Evolutionary conservation across 257 asterid species (phyloP).

Genomic region (Solanum piurae): DNA sequence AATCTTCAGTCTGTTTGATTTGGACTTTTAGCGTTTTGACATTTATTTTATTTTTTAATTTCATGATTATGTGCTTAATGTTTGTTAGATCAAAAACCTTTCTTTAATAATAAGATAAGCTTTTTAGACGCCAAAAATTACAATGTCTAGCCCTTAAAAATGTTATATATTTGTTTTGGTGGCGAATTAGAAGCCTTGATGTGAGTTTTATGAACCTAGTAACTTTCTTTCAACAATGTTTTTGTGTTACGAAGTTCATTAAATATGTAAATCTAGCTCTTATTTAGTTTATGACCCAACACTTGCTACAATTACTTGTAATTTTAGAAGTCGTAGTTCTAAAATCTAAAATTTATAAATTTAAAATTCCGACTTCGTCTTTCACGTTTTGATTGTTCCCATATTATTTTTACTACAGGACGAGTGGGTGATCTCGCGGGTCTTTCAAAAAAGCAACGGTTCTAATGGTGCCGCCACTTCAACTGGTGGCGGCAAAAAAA

Average conservation of each 20-base stretch:
- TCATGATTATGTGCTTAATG: not conserved
- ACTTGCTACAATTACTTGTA: not conserved
- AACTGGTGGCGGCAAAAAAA: slow-evolving; percentile 39
- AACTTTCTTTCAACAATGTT: not conserved
- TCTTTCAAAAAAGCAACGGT: slow-evolving; percentile 46
- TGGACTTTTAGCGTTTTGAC: not conserved
- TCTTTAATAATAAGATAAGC: not conserved
- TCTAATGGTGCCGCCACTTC: slow-evolving; percentile 12
- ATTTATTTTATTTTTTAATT: not conserved
- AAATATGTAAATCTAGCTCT: too few species aligned
- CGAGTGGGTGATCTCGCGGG: slow-evolving; percentile 92
- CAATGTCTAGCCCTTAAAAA: rapidly evolving
- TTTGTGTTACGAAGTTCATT: too few species aligned
- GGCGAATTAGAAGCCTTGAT: not conserved
- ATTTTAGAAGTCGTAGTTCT: too few species aligned
- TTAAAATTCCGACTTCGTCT: not conserved
- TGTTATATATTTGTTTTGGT: not conserved
- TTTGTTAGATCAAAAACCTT: not conserved
- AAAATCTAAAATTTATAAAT: not conserved
- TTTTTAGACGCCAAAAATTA: not conserved
- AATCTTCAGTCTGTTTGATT: not conserved
- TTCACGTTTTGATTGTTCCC: rapidly evolving
- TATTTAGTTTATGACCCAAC: too few species aligned
- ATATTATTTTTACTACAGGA: slow-evolving; percentile 31
- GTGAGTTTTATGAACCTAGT: not conserved